Evolutionary conservation across 2,329 filamentous ascomycete species (phyloP).

Genomic region (Colletotrichum noveboracense): DNA sequence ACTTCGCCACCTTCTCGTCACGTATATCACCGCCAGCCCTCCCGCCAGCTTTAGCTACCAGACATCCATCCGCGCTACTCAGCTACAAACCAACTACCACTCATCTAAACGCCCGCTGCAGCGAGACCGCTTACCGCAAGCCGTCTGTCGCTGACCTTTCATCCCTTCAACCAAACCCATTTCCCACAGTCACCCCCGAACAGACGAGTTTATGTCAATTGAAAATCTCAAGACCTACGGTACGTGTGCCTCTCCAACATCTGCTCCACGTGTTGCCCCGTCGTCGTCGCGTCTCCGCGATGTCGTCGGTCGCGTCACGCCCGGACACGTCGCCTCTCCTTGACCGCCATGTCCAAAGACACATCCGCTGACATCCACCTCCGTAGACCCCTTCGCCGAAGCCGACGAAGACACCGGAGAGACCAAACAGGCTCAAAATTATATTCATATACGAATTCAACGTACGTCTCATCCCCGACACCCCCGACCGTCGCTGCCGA

Average conservation of each 20-base stretch:
- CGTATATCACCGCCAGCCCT: constrained; percentile 1
- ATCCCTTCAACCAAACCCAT: constrained; percentile 50
- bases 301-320: not conserved
- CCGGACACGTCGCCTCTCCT: not conserved
- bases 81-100: not conserved
- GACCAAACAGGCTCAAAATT: constrained; percentile 93
- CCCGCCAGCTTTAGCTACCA: not conserved
- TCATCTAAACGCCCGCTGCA: constrained; percentile 25
- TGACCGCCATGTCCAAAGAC: constrained; percentile 12
- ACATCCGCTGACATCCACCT: constrained; percentile 28
- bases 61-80: not conserved
- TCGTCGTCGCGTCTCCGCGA: not conserved
- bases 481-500: not conserved
- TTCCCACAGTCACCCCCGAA: constrained; percentile 63
- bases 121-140: constrained; percentile 51
- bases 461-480: constrained; percentile 65
- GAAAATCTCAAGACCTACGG: constrained; percentile 98
- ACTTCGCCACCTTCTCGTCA: constrained; percentile 17
- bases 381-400: constrained; percentile 99
- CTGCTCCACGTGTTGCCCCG: fast-evolving
- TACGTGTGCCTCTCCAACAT: constrained; percentile 50
- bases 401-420: constrained; percentile 99
- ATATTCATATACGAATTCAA: constrained; percentile 99
- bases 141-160: constrained; percentile 57
- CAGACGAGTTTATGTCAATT: constrained; percentile 96